These are phyloP conservation scores for Pelargonium myrrhifolium DNA, from an alignment of 441 rosid species.

Conservation along the genomic window DNA sequence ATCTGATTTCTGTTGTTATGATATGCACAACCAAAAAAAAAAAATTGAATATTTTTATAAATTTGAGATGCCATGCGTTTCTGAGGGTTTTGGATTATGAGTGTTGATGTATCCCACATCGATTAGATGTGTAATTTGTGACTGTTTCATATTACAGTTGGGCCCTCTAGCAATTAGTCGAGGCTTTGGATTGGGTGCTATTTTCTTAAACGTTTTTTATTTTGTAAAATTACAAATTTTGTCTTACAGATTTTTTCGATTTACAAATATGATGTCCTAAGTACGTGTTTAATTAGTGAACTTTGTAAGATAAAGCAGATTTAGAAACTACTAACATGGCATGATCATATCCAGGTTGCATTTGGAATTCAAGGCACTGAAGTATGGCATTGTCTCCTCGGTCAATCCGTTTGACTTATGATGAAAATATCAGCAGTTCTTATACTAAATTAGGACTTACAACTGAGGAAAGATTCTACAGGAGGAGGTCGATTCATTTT, in stretches of 20 bases:
- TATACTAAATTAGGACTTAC: constrained; percentile 27
- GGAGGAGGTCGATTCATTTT: constrained; percentile 28
- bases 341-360: constrained; percentile 26
- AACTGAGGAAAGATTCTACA: constrained; percentile 22
- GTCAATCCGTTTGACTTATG: constrained; percentile 37
- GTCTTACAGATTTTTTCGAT: background rate
- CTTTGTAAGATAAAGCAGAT: too few species aligned
- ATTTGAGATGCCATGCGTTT: too few species aligned
- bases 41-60: too few species aligned
- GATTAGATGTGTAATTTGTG: too few species aligned
- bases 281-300: too few species aligned
- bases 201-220: background rate
- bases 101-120: too few species aligned
- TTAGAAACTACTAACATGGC: constrained; percentile 14
- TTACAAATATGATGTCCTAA: too few species aligned
- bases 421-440: constrained; percentile 31
- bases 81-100: too few species aligned
- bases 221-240: background rate
- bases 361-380: constrained; percentile 24
- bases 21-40: too few species aligned
- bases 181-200: background rate
- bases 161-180: too few species aligned
- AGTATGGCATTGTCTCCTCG: constrained; percentile 56
- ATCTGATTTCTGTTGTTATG: too few species aligned
- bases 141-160: too few species aligned